phyloP scores from a whole-genome alignment of 768 basidiomycete species.

The Neoboletus magnificus region DNA sequence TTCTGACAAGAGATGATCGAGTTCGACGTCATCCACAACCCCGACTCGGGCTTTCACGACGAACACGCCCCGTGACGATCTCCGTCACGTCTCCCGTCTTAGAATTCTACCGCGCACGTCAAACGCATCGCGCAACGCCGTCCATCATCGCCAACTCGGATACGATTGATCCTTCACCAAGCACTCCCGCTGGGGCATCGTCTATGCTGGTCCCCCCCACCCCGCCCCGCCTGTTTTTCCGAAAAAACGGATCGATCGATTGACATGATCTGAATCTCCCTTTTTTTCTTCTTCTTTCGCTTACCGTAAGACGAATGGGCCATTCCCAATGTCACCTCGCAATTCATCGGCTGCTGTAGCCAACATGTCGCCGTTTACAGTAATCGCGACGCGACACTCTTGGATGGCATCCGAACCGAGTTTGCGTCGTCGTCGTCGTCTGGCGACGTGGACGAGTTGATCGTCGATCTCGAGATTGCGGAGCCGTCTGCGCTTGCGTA shows the following conservation, averaged over 20 bases:
- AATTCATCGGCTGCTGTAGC: slow-evolving; percentile 35
- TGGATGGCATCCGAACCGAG: slow-evolving; percentile 28
- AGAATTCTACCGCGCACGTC: slow-evolving; percentile 44
- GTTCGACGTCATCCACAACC: slow-evolving; percentile 32
- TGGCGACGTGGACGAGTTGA: neutral
- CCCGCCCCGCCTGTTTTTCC: no score
- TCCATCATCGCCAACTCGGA: slow-evolving; percentile 39
- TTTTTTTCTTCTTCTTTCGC: no score
- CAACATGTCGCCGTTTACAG: slow-evolving; percentile 37
- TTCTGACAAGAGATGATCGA: slow-evolving; percentile 17
- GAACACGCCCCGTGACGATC: slow-evolving; percentile 5
- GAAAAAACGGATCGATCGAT: neutral
- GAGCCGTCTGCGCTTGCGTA: slow-evolving; percentile 12
- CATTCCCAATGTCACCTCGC: slow-evolving; percentile 34
- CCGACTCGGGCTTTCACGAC: slow-evolving; percentile 27
- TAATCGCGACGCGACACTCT: slow-evolving; percentile 35
- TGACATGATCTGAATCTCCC: no score
- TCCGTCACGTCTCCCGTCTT: slow-evolving; percentile 35
- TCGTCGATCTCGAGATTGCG: slow-evolving; percentile 10
- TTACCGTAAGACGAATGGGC: no score
- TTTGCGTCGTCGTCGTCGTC: slow-evolving; percentile 2
- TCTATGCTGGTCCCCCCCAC: slow-evolving; percentile 23
- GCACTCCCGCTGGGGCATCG: slow-evolving; percentile 36
- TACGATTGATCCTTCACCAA: slow-evolving; percentile 42
- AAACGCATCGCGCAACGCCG: slow-evolving; percentile 41